Evolutionary conservation across 2,329 filamentous ascomycete species (phyloP), one percentile per base, ranked within the genome.

Genomic region (Pestalotiopsis sp.): DNA sequence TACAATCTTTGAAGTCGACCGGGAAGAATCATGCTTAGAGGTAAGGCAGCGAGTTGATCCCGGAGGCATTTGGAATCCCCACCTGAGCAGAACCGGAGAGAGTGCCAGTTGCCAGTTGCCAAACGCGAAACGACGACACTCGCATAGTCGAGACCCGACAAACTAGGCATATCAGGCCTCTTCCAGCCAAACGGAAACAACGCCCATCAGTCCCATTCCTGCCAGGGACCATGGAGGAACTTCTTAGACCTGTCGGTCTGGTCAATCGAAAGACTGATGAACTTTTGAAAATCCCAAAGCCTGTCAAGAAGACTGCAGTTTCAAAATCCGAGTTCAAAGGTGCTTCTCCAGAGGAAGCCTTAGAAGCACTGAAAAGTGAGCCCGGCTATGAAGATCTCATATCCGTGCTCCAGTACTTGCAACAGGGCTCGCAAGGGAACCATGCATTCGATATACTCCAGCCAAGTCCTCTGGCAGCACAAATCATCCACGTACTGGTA

Each of bases 401-500:
- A 6, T 79, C 81, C 0, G 81, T 85, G 4, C 78, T 94, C 52
- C 77, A 78, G 13, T 90, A 86, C 72, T 80, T 94, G 4, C 74
- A 78, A 27, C 74, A 79, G 59, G 74, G 76, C 59, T 66, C 68
- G 23, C 68, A 75, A 57, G 70, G 69, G 41, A 74, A 72, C 1
- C 70, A 71, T 12, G 69, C 71, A 4, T 89, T 92, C 75, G 86
- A 87, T 72, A 85, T 95, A 64, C 83, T 85, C 59, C 79, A 83
- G 2, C 91, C 94, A 3, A 87, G 87, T 39, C 90, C 95, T 1
- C 82, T 89, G 70, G 88, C 90, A 68, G 90, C 94, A 23, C 92
- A 94, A 74, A 88, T 98, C 39, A 84, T 95, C 66, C 91, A 94
- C 76, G 82, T 89, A 3, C 82, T 99, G 45, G 89, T 97, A 69